Evolutionary conservation across 352 stramenopile genomes (phyloP), one percentile per base, ranked within the genome.

Genomic region (Blastocystis sp.): DNA sequence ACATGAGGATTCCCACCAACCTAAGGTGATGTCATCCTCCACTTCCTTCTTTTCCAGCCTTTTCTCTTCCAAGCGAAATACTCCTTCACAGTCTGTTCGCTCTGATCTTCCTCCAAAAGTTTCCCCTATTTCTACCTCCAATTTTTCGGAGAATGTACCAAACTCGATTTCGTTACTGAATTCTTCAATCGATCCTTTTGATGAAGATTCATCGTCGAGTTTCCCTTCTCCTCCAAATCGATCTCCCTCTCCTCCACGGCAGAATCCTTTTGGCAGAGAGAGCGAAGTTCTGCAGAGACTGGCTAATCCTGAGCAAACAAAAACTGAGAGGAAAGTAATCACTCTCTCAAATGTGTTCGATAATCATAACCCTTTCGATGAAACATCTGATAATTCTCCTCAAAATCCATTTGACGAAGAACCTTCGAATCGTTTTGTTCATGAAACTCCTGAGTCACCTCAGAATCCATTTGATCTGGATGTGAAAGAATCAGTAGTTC

Each of bases 341-440:
- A 34, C 53, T 62, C 53, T 62, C 1, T n/a, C 53, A 16, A 75
- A 30, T 43, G 5, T 41, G 4, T 24, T 45, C 24, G 66, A 26
- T 4, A 78, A 26, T 59, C 26, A 39, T 3, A 78, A 78, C 50
- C 66, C 66, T 18, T 78, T 78, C 50, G 66, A 78, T 39, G 66
- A 78, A 76, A 55, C 34, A n/a, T 26, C 56, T 26, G 66, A 78
- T 13, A n/a, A 16, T 78, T 78, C 66, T 11, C 30, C 66, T 24
- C 50, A 20, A 8, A 78, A 78, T 34, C 66, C 66, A 18, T 56
- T 55, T 53, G 66, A 78, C 20, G 66, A 78, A 30, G 30, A 39
- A 2, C 3, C 0, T 4, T n/a, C 20, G 50, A 59, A 59, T 59
- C 50, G 11, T n/a, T 59, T 59, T n/a, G 20, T 34, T n/a, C 39